phyloP scores from a whole-genome alignment of 176 grass and related monocot species.

The Ensete glaucum region DNA sequence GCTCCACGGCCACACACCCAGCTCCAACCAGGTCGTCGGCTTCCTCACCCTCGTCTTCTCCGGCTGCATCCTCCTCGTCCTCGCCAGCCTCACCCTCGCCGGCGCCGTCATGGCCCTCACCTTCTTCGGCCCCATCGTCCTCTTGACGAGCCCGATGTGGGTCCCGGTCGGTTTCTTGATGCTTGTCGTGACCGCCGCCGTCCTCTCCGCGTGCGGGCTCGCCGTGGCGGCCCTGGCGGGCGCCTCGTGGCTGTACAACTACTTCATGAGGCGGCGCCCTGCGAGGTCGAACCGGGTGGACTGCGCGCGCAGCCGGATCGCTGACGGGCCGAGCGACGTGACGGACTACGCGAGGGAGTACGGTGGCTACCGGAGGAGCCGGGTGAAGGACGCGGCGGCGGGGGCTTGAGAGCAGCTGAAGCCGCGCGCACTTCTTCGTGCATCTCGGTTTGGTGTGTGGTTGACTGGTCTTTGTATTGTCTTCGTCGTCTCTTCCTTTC shows the following conservation, averaged over 20 bases:
- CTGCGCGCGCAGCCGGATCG: slow-evolving; percentile 75
- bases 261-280: slow-evolving; percentile 50
- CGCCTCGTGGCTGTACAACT: slow-evolving; percentile 47
- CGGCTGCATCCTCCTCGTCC: slow-evolving; percentile 37
- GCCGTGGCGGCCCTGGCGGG: slow-evolving; percentile 31
- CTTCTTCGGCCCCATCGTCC: slow-evolving; percentile 53
- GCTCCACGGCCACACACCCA: slow-evolving; percentile 52
- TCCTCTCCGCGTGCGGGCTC: slow-evolving; percentile 43
- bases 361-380: slow-evolving; percentile 45
- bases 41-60: slow-evolving; percentile 47
- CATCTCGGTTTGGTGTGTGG: too few relatives aligned
- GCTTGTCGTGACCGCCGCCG: slow-evolving; percentile 13
- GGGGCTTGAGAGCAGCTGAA: slow-evolving; percentile 22
- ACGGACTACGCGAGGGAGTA: slow-evolving; percentile 53
- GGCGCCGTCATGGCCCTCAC: slow-evolving; percentile 44
- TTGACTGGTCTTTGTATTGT: too few relatives aligned
- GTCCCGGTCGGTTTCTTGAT: slow-evolving; percentile 15
- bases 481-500: too few relatives aligned
- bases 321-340: slow-evolving; percentile 45
- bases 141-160: slow-evolving; percentile 58
- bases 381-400: slow-evolving; percentile 56
- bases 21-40: slow-evolving; percentile 38
- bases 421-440: too few relatives aligned
- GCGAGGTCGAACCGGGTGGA: slow-evolving; percentile 64
- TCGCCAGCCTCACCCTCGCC: slow-evolving; percentile 57